A percentile compares a stretch with the other conserved stretches of the same genome.
These are phyloP conservation scores for Xylogone sp. DNA, from an alignment of 2,329 filamentous ascomycete genomes.

Conservation along the genomic window DNA sequence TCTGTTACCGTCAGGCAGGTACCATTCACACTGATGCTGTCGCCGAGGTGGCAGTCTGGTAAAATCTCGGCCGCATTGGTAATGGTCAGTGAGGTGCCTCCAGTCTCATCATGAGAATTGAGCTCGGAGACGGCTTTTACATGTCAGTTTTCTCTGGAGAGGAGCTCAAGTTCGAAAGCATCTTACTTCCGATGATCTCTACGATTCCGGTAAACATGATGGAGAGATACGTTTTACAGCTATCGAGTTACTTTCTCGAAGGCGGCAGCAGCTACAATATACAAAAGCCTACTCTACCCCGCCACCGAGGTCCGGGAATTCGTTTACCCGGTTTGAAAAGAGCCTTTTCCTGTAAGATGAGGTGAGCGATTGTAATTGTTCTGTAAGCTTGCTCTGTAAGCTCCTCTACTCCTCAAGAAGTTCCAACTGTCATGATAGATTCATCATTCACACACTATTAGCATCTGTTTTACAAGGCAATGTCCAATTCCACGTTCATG, in stretches of 20 bases:
- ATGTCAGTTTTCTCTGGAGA: constrained; percentile 7
- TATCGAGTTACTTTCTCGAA: background rate
- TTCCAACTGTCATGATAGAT: no score
- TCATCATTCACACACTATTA: no score
- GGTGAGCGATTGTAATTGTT: background rate
- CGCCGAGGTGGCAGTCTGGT: constrained; percentile 77
- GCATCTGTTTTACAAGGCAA: no score
- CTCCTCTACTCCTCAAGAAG: no score
- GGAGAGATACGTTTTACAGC: background rate
- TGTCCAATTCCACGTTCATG: background rate
- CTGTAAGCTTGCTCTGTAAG: no score
- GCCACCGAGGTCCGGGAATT: background rate
- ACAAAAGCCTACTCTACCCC: background rate
- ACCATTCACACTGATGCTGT: constrained; percentile 94
- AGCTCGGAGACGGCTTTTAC: constrained; percentile 74
- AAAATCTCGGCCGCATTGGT: constrained; percentile 68
- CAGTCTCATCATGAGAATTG: constrained; percentile 74
- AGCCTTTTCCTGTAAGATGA: background rate
- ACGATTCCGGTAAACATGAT: constrained; percentile 94
- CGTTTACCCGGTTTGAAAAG: background rate
- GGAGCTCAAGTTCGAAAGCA: constrained; percentile 1
- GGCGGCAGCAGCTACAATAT: background rate
- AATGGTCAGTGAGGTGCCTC: constrained; percentile 89
- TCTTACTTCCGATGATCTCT: constrained; percentile 85
- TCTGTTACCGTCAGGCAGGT: constrained; percentile 91